Percentiles rank a stretch among this genome's conserved stretches.
Evolutionary conservation across 2,329 filamentous ascomycete species (phyloP).

Genomic region (Scopulariopsis brevicaulis): DNA sequence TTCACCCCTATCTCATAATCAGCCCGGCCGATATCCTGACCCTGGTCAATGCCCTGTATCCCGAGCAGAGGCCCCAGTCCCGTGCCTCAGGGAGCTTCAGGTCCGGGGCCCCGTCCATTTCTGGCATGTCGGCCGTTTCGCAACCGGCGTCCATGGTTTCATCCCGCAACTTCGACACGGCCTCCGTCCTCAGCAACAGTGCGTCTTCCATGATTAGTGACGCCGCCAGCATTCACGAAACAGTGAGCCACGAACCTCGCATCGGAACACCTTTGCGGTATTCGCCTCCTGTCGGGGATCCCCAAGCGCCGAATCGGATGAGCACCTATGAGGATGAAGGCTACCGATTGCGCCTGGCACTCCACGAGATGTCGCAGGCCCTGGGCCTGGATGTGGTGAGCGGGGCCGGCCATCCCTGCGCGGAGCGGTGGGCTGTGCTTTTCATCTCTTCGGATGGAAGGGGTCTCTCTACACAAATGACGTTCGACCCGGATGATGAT

Average conservation of each 20-base stretch:
- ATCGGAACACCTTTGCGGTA: constrained; percentile 39
- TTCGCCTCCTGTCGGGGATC: constrained; percentile 38
- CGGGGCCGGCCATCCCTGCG: constrained; percentile 65
- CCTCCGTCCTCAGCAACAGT: constrained; percentile 62
- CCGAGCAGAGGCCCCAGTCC: constrained; percentile 57
- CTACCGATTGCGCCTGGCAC: constrained; percentile 51
- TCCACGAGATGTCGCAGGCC: constrained; percentile 59
- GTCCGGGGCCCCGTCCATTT: constrained; percentile 57
- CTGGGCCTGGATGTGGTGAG: constrained; percentile 53
- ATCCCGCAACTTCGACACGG: constrained; percentile 46
- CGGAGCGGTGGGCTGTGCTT: constrained; percentile 72
- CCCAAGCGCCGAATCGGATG: constrained; percentile 27
- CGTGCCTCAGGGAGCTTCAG: constrained; percentile 48
- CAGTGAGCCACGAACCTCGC: constrained; percentile 44
- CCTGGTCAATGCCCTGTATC: constrained; percentile 74
- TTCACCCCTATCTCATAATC: constrained; percentile 70
- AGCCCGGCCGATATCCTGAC: constrained; percentile 71
- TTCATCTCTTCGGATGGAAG: constrained; percentile 68
- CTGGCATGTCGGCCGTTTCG: constrained; percentile 56
- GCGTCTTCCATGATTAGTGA: constrained; percentile 64
- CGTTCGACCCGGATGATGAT: constrained; percentile 57
- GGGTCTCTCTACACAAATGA: constrained; percentile 59
- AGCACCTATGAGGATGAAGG: constrained; percentile 53
- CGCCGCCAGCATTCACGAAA: constrained; percentile 52
- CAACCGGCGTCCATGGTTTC: constrained; percentile 51